Evolutionary conservation across 176 grass and related monocot genomes (phyloP).

Genomic region (Sorghum bicolor): Sorghum_bicolor_NCBIv3 NC_012872.2:37386001-37386500

Average conservation of each 20-base stretch:
- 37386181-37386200: neutral
- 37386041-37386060: no score
- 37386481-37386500: neutral
- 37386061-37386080: no score
- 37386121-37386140: no score
- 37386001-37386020: no score
- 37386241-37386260: neutral
- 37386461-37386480: neutral
- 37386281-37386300: neutral
- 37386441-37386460: neutral
- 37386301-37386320: neutral
- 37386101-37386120: no score
- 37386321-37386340: no score
- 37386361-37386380: neutral
- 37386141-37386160: no score
- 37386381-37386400: neutral
- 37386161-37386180: no score
- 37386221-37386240: neutral
- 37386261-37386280: no score
- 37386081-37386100: no score
- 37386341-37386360: neutral
- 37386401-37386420: neutral
- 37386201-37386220: neutral
- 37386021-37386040: no score
- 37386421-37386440: neutral